Conservation (phyloP, 768 basidiomycete genomes). For the Suillus plorans region DNA sequence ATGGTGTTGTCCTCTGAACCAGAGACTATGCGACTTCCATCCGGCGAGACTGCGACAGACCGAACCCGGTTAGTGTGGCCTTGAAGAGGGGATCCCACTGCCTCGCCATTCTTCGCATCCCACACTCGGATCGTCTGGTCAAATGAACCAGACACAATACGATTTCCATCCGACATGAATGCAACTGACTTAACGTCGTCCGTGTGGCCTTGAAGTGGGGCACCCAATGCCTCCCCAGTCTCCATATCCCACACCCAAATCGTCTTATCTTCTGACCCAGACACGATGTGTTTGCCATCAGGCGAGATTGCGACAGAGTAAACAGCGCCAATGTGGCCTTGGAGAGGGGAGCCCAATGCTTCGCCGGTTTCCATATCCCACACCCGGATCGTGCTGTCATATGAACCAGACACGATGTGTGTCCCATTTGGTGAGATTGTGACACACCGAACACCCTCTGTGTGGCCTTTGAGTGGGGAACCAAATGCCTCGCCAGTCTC, state of each 20-base stretch:
- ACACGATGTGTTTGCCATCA: background rate
- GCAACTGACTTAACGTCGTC: background rate
- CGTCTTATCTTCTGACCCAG: background rate
- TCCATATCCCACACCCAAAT: conserved; percentile 2
- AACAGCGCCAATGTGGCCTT: conserved; percentile 8
- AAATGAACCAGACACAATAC: background rate
- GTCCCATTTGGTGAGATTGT: conserved; percentile 1
- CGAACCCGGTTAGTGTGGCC: background rate
- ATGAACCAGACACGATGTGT: conserved; percentile 3
- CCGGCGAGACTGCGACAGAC: background rate
- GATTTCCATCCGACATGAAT: background rate
- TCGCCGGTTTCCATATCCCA: conserved; percentile 2
- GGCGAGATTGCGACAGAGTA: conserved; percentile 7
- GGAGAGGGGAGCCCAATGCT: background rate
- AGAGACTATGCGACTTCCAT: background rate
- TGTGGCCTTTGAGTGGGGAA: background rate
- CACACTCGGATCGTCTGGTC: background rate
- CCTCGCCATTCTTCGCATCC: background rate
- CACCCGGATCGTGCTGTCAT: background rate
- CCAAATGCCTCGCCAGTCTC: background rate
- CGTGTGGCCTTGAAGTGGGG: background rate
- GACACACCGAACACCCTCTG: background rate
- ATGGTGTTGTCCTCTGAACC: background rate
- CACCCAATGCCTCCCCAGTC: background rate
- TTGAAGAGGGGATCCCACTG: background rate